Evolutionary conservation across 441 rosid genomes (phyloP).

Genomic region (Populus hybrid): DNA sequence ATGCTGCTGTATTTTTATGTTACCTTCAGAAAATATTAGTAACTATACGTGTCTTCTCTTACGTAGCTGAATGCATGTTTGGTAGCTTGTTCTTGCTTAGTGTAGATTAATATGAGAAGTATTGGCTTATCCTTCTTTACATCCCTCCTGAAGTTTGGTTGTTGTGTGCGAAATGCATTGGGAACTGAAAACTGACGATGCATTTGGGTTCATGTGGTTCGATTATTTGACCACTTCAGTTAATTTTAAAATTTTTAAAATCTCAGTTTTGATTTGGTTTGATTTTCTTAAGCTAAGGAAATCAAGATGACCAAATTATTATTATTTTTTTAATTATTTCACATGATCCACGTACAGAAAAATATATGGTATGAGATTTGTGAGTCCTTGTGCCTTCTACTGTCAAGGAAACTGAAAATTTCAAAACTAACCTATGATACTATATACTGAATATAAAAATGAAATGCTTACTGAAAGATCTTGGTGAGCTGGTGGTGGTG

Average conservation of each 20-base stretch:
- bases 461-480: neutral
- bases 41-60: conserved; percentile 3
- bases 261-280: neutral
- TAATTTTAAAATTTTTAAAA: neutral
- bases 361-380: neutral
- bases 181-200: neutral
- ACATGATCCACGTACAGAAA: neutral
- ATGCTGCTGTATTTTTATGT: conserved; percentile 12
- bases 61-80: neutral
- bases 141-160: neutral
- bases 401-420: neutral
- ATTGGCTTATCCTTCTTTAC: neutral
- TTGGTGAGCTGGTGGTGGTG: neutral
- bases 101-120: neutral
- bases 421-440: neutral
- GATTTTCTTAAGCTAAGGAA: neutral
- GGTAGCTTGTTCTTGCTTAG: neutral
- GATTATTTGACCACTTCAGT: neutral
- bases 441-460: neutral
- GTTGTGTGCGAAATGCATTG: neutral
- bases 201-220: neutral
- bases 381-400: neutral
- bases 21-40: neutral
- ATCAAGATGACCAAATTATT: neutral
- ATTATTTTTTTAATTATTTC: neutral